Percentiles rank a stretch among this genome's conserved stretches.
These are phyloP conservation scores for Sporothrix schenckii DNA, from an alignment of 2,329 filamentous ascomycete species.

Conservation along the genomic window DNA sequence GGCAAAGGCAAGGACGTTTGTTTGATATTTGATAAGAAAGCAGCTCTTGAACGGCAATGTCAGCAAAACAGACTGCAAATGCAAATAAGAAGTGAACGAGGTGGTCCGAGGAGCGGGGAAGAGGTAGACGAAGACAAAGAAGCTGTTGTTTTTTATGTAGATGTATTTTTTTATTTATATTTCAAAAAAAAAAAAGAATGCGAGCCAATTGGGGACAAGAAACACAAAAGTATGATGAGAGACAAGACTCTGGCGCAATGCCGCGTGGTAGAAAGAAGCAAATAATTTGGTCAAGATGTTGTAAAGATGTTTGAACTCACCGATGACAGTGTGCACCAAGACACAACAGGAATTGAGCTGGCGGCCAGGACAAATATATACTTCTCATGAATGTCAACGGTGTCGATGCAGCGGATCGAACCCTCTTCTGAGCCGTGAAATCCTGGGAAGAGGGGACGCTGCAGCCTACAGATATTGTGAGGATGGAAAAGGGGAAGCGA, in stretches of 20 bases:
- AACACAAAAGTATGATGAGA: neutral
- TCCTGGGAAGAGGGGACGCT: slow-evolving; percentile 8
- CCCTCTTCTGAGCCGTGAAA: neutral
- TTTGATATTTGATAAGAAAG: neutral
- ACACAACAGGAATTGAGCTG: neutral
- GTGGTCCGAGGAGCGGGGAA: neutral
- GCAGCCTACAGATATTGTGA: slow-evolving; percentile 19
- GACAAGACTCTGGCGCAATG: neutral
- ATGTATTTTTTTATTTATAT: neutral
- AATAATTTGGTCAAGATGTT: neutral
- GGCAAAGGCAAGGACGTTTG: neutral
- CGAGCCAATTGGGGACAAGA: neutral
- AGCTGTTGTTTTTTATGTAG: neutral
- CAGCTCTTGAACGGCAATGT: neutral
- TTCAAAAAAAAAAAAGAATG: neutral
- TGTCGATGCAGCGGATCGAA: neutral
- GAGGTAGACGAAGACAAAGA: neutral
- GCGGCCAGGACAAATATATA: slow-evolving; percentile 25
- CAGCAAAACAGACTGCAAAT: neutral
- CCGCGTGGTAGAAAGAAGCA: neutral
- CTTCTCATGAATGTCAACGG: neutral
- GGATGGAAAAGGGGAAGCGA: neutral
- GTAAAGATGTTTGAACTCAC: neutral
- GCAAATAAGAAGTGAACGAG: neutral
- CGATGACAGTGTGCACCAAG: neutral